A percentile compares a stretch with the other conserved stretches of the same genome.
These are phyloP conservation scores for Suillus subaureus DNA, from an alignment of 768 basidiomycete genomes.

Conservation along the genomic window DNA sequence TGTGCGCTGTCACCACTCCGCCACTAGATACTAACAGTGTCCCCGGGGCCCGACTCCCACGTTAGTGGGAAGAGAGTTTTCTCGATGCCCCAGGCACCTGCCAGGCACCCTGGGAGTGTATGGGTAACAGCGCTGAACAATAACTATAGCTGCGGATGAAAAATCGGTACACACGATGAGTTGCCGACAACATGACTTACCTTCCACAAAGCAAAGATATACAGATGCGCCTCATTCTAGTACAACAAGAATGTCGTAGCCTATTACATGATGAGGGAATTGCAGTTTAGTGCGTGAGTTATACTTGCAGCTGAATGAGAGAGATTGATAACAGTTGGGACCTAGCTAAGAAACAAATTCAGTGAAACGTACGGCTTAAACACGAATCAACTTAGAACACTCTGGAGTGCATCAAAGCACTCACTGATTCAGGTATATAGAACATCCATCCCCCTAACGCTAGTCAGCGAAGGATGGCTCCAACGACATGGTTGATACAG, in stretches of 20 bases:
- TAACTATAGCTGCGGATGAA: neutral
- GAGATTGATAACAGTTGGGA: neutral
- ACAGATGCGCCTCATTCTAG: neutral
- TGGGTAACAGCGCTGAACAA: too few relatives aligned
- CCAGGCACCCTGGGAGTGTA: too few relatives aligned
- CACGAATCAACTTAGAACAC: neutral
- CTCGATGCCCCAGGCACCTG: too few relatives aligned
- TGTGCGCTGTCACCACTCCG: too few relatives aligned
- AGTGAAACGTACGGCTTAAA: neutral
- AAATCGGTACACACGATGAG: neutral
- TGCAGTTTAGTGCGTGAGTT: neutral
- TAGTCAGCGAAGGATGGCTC: neutral
- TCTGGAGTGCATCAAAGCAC: neutral
- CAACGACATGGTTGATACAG: neutral
- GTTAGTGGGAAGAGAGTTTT: too few relatives aligned
- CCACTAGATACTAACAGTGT: too few relatives aligned
- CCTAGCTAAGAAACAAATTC: neutral
- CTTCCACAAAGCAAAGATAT: slow-evolving; percentile 5
- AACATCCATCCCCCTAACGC: neutral
- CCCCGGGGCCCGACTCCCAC: too few relatives aligned
- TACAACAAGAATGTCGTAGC: neutral
- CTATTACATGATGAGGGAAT: neutral
- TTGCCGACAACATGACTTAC: neutral
- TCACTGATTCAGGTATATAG: slow-evolving; percentile 1
- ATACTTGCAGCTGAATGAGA: neutral